Base-by-base conservation (phyloP, 805 yeast genomes). In the Ogataea zsoltii region DNA sequence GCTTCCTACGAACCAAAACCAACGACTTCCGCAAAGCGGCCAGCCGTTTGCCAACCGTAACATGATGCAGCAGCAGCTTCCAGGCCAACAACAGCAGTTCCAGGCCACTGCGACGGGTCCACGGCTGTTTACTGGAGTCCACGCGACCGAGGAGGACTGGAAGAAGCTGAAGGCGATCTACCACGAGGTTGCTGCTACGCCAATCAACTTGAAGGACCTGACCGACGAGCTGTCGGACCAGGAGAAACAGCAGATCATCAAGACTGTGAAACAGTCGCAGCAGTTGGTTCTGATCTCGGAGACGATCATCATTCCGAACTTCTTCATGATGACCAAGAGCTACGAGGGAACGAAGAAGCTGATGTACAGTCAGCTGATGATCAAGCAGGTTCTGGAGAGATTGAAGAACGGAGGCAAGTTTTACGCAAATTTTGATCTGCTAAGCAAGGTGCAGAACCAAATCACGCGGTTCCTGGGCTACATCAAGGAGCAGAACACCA, bases 361-460 rank as follows among this genome's bases (percentile, higher is more conserved):
- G 48, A 74, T 90, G 48, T 91, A 86, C 60, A 79, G 87, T 74
- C 83, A 88, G 65, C 76, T 81, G 49, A 83, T 88, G 83, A 81
- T 88, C 35, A 83, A 81, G 57, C 85, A 83, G 60, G 85, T 88
- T 49, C 67, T 83, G 54, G 94, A 88, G 41, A 82, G 78, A 37
- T 70, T 88, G 53, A 77, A 82, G 46, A 53, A 51, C 28, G 51
- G 56, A 4, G 64, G 65, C 11, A 73, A 79, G 51, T 88, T 76
- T 58, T 77, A 82, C 50, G 91, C 91, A 1, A 79, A 80, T n/a
- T 85, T 85, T 13, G 88, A 82, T 38, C 72, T 87, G 33, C 69
- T 88, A 42, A 87, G 80, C 35, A 84, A 82, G 63, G 75, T 89
- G 45, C 80, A 83, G 49, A 68, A 73, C 38, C 95, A 89, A 56